phyloP scores from a whole-genome alignment of 129 eudicot genomes.

The Flaveria brownii region DNA sequence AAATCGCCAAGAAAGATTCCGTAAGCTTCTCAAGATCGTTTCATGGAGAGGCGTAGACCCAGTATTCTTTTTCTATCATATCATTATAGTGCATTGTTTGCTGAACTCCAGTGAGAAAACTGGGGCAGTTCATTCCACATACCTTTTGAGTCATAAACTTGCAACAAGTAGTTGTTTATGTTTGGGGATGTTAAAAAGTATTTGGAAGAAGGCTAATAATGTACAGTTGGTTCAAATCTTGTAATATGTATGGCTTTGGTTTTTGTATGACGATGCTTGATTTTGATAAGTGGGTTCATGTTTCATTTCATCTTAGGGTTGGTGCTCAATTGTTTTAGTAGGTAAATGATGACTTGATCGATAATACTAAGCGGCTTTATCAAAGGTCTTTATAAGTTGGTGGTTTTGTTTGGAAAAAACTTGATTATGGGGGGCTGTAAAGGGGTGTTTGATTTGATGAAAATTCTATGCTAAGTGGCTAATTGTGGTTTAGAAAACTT shows the following conservation, averaged over 20 bases:
- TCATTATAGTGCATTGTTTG: constrained; percentile 22
- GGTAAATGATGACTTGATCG: too few species aligned
- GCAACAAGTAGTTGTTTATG: constrained; percentile 21
- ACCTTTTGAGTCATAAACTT: constrained; percentile 17
- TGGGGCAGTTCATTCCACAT: constrained; percentile 28
- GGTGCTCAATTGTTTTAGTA: too few species aligned
- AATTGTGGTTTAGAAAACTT: too few species aligned
- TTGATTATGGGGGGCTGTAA: too few species aligned
- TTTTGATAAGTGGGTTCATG: neutral
- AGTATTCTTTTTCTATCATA: constrained; percentile 32
- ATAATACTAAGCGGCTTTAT: too few species aligned
- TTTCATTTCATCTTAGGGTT: too few species aligned
- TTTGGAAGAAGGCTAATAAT: constrained; percentile 21
- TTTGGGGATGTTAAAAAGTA: constrained; percentile 9
- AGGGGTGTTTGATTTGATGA: too few species aligned
- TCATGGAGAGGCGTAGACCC: constrained; percentile 8
- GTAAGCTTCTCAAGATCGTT: constrained; percentile 3
- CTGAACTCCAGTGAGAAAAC: constrained; percentile 13
- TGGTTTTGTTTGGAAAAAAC: too few species aligned
- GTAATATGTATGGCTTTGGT: constrained; percentile 21
- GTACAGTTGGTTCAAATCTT: constrained; percentile 29
- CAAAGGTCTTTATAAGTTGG: too few species aligned
- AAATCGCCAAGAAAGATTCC: neutral
- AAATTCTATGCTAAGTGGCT: too few species aligned
- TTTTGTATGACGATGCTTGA: neutral